These are phyloP conservation scores for Lipomyces mesembrius DNA, from an alignment of 805 yeast genomes.

Conservation along the genomic window DNA sequence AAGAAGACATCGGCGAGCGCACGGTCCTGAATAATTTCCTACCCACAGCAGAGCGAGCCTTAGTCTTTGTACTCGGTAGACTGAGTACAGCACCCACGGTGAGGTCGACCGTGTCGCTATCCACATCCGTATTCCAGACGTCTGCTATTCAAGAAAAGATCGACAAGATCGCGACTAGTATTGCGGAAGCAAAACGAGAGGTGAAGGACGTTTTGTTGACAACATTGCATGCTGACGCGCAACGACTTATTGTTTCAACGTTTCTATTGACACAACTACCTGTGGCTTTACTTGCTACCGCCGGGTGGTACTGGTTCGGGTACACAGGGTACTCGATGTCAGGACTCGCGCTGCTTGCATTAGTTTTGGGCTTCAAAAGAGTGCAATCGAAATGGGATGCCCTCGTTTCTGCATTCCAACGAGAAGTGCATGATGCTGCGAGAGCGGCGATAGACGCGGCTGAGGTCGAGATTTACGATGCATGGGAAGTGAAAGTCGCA, in stretches of 20 bases:
- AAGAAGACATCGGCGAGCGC: slow-evolving; percentile 36
- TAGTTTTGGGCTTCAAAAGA: slow-evolving; percentile 45
- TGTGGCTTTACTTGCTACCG: slow-evolving; percentile 40
- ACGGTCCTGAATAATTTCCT: slow-evolving; percentile 38
- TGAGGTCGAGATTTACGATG: slow-evolving; percentile 42
- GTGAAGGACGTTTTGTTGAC: slow-evolving; percentile 23
- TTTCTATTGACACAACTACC: slow-evolving; percentile 48
- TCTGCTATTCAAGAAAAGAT: slow-evolving; percentile 1
- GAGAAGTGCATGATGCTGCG: slow-evolving; percentile 40
- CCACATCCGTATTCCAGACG: slow-evolving; percentile 8
- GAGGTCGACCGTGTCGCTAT: slow-evolving; percentile 6
- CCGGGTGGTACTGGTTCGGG: slow-evolving; percentile 44
- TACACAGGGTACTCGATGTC: slow-evolving; percentile 45
- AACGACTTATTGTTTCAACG: slow-evolving; percentile 41
- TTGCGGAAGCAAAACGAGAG: slow-evolving; percentile 7
- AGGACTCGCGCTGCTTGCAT: slow-evolving; percentile 46
- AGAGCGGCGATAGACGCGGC: slow-evolving; percentile 40
- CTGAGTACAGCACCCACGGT: slow-evolving; percentile 35
- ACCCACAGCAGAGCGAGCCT: slow-evolving; percentile 42
- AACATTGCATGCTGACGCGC: slow-evolving; percentile 43
- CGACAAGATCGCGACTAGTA: slow-evolving; percentile 18
- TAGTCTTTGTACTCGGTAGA: slow-evolving; percentile 45
- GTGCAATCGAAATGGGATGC: slow-evolving; percentile 46
- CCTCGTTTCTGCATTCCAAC: slow-evolving; percentile 38
- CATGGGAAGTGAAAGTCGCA: slow-evolving; percentile 44